Percentiles rank a stretch among this genome's conserved stretches.
Conservation (phyloP, 805 yeast species). For the Candida sonorensis region DNA sequence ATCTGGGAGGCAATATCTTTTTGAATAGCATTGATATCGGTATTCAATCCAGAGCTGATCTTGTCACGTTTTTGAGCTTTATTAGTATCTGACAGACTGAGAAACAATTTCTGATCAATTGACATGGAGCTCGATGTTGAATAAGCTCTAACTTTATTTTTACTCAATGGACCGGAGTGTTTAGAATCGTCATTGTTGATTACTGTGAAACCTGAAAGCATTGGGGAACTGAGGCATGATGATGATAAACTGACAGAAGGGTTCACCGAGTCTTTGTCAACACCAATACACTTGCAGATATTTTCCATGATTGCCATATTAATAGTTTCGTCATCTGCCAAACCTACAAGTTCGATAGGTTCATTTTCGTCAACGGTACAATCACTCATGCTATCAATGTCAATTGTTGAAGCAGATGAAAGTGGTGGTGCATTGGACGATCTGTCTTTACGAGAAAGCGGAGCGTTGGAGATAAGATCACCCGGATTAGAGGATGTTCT, state of each 20-base stretch:
- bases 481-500: slow-evolving; percentile 70
- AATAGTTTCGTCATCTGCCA: slow-evolving; percentile 59
- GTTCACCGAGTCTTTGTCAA: slow-evolving; percentile 30
- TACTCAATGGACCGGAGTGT: no score
- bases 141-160: slow-evolving; percentile 15
- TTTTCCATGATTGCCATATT: slow-evolving; percentile 64
- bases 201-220: slow-evolving; percentile 13
- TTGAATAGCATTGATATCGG: slow-evolving; percentile 48
- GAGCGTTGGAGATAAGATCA: slow-evolving; percentile 76
- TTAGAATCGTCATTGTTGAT: slow-evolving; percentile 3
- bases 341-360: no score
- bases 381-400: no score
- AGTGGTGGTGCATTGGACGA: not conserved
- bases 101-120: no score
- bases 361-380: slow-evolving; percentile 58
- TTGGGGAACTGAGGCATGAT: slow-evolving; percentile 17
- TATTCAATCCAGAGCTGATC: no score
- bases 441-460: slow-evolving; percentile 31
- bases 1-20: slow-evolving; percentile 53
- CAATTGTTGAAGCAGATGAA: no score
- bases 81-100: no score
- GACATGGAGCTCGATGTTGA: slow-evolving; percentile 18
- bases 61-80: no score
- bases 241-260: slow-evolving; percentile 5
- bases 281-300: slow-evolving; percentile 62